Conservation (phyloP, 179 eudicot species). For the Silene noctiflora region DNA sequence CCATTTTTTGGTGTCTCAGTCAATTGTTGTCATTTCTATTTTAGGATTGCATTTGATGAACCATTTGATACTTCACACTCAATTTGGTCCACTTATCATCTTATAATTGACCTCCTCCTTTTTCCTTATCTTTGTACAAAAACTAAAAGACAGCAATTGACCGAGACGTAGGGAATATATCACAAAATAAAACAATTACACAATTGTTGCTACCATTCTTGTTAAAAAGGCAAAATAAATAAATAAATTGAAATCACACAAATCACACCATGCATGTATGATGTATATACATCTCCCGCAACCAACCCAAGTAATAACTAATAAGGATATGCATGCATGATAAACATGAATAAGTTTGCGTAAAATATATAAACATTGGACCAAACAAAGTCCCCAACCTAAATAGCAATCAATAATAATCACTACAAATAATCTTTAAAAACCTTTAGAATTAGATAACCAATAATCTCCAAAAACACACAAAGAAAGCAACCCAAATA, state of each 20-base stretch:
- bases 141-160: too few species aligned
- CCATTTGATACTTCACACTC: too few species aligned
- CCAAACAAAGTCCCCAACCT: not conserved
- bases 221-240: not conserved
- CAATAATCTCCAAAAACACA: constrained; percentile 27
- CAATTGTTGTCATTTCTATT: too few species aligned
- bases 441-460: constrained; percentile 19
- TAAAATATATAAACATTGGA: constrained; percentile 5
- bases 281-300: not conserved
- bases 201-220: not conserved
- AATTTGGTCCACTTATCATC: too few species aligned
- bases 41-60: too few species aligned
- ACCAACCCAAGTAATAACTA: too few species aligned
- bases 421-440: constrained; percentile 21
- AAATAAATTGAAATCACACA: not conserved
- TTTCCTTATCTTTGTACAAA: too few species aligned
- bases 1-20: too few species aligned
- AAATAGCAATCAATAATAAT: constrained; percentile 13
- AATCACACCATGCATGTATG: not conserved
- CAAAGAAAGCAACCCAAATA: constrained; percentile 6
- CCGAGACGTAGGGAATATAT: too few species aligned
- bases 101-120: too few species aligned
- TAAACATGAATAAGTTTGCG: constrained; percentile 23
- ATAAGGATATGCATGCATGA: constrained; percentile 5
- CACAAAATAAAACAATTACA: too few species aligned